Evolutionary conservation across 805 yeast genomes (phyloP), one percentile per base, ranked within the genome.

Genomic region (Jamesozyma spencerorum): DNA sequence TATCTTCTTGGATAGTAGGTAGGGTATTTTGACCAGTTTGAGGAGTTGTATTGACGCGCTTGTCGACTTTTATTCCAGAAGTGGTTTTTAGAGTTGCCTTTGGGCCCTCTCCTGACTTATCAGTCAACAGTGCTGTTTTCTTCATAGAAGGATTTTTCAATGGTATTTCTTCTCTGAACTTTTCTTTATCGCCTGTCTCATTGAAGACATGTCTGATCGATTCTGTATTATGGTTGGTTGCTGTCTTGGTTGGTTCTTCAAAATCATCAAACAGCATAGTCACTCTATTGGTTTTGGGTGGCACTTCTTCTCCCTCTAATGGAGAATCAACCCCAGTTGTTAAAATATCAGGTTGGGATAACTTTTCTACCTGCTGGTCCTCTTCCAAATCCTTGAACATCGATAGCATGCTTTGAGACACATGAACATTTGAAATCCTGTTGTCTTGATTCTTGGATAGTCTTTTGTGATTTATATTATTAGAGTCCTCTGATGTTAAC

Each of bases 341-440:
- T n/a, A 34, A 18, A 11, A 38, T 15, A 18, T 40, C 44, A 15
- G 37, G 33, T 17, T 38, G 37, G 2, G 44, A 44, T 3, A 18
- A 13, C 11, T 22, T 18, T 4, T 26, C 40, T 10, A 17, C 38
- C 6, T 34, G 30, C 13, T 39, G 40, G 17, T 46, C 54, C 29
- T 55, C 61, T 10, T 60, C 64, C 33, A 60, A 42, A 46, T 60
- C 63, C 35, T 57, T 55, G 37, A 60, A 58, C 57, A 58, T 52
- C 2, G 60, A 51, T 31, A 51, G 36, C 39, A 54, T 42, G 31
- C 60, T 52, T 27, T 46, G 49, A 5, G 60, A 49, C 8, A 47
- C 38, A 10, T 44, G 44, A 14, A 44, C 10, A 8, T 47, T 44
- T 8, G 48, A 42, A 20, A 43, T 20, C 13, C 41, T 35, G 10